Evolutionary conservation across 2,329 filamentous ascomycete species (phyloP).

Genomic region (Microcyclospora tardicrescens): DNA sequence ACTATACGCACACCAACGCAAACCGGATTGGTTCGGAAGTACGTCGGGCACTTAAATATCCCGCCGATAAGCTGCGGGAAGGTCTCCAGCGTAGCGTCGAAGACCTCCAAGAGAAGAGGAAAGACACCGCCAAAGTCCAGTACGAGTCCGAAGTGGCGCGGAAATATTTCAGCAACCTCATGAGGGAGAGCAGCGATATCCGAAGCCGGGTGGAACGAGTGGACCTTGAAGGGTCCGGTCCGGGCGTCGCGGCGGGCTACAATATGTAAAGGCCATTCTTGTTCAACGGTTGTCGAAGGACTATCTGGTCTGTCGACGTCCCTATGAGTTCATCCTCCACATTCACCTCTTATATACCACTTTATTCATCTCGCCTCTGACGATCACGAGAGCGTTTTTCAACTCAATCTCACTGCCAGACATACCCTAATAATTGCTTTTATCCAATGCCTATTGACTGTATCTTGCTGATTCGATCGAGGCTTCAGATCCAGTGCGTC

Average conservation of each 20-base stretch:
- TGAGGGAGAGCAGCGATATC: slow-evolving; percentile 46
- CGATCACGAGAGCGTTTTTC: too few species aligned
- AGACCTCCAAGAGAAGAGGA: slow-evolving; percentile 61
- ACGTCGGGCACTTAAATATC: slow-evolving; percentile 75
- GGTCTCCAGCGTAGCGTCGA: slow-evolving; percentile 76
- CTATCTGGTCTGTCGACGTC: too few species aligned
- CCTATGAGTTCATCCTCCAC: too few species aligned
- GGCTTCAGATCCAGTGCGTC: too few species aligned
- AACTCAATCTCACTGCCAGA: too few species aligned
- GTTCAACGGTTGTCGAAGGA: slow-evolving; percentile 1
- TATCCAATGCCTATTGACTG: too few species aligned
- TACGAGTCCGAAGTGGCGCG: slow-evolving; percentile 72
- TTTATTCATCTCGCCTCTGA: too few species aligned
- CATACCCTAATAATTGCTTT: too few species aligned
- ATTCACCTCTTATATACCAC: too few species aligned
- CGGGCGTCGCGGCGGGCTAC: slow-evolving; percentile 28
- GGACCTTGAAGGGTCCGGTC: slow-evolving; percentile 39
- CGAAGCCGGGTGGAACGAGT: slow-evolving; percentile 37
- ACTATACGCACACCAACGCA: slow-evolving; percentile 87
- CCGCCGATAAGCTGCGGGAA: slow-evolving; percentile 73
- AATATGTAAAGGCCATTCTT: slow-evolving; percentile 6
- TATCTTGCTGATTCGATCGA: too few species aligned
- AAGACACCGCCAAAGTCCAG: slow-evolving; percentile 71
- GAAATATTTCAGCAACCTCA: slow-evolving; percentile 82
- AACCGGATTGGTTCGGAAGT: slow-evolving; percentile 73